Percentiles rank a stretch among this genome's conserved stretches.
Evolutionary conservation across 345 rosid genomes (phyloP).

Genomic region (Ceriops decandra): DNA sequence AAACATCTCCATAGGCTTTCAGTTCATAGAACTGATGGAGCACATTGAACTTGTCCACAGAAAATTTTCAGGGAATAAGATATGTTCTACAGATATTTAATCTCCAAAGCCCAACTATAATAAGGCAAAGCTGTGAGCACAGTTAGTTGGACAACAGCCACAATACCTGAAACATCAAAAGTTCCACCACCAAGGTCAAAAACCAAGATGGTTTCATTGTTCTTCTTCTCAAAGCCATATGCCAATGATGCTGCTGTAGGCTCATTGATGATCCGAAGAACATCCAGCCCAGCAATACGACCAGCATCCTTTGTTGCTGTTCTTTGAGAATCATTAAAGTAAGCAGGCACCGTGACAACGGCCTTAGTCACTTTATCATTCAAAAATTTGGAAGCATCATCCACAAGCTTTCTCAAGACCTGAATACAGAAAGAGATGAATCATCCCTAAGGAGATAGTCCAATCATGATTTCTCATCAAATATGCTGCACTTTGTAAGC

Average conservation of each 20-base stretch:
- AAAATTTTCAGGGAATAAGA: no score
- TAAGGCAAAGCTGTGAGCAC: neutral
- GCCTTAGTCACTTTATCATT: slow-evolving; percentile 32
- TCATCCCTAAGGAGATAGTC: no score
- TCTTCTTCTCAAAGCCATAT: slow-evolving; percentile 93
- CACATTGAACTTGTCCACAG: no score
- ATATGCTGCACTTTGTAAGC: no score
- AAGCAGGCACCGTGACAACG: slow-evolving; percentile 34
- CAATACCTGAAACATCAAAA: slow-evolving; percentile 92
- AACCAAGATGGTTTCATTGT: slow-evolving; percentile 85
- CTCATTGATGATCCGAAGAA: slow-evolving; percentile 83
- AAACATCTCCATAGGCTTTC: no score
- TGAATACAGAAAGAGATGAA: no score
- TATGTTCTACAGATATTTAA: neutral
- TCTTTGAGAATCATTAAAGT: slow-evolving; percentile 44
- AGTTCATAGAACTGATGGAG: no score
- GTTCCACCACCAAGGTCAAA: slow-evolving; percentile 99
- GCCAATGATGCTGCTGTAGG: slow-evolving; percentile 98
- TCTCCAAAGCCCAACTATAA: neutral
- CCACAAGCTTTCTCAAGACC: slow-evolving; percentile 53
- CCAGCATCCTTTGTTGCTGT: slow-evolving; percentile 97
- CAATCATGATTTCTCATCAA: no score
- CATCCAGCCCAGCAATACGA: slow-evolving; percentile 31
- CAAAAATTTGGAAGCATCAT: slow-evolving; percentile 69
- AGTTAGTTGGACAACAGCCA: neutral